These are phyloP conservation scores for Mycena indigotica DNA, from an alignment of 768 basidiomycete genomes.

Conservation along the genomic window DNA sequence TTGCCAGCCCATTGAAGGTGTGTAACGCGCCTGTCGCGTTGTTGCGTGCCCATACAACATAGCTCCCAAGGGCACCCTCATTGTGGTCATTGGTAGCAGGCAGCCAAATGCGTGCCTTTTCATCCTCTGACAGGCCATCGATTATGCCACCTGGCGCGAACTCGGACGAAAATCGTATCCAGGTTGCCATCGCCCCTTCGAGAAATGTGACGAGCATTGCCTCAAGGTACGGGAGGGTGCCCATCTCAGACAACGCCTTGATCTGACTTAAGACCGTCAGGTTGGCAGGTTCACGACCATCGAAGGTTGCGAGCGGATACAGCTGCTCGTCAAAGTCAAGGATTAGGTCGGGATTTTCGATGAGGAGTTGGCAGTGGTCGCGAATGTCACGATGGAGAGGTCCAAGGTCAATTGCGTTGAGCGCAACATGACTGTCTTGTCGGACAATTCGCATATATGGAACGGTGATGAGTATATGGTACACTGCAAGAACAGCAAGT, in stretches of 20 bases:
- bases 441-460: constrained; percentile 24
- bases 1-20: constrained; percentile 7
- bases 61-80: constrained; percentile 17
- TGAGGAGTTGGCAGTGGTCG: constrained; percentile 12
- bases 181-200: constrained; percentile 16
- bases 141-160: constrained; percentile 20
- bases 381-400: constrained; percentile 20
- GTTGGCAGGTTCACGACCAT: constrained; percentile 3
- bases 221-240: constrained; percentile 8
- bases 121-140: constrained; percentile 3
- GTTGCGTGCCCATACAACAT: neutral
- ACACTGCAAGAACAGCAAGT: constrained; percentile 22
- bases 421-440: neutral
- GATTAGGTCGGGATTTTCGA: constrained; percentile 19
- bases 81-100: constrained; percentile 19
- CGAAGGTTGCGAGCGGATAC: neutral
- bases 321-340: constrained; percentile 11
- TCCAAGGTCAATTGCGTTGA: constrained; percentile 21
- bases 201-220: constrained; percentile 16
- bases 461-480: constrained; percentile 17
- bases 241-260: neutral
- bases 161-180: constrained; percentile 17
- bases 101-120: constrained; percentile 8
- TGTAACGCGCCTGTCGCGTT: constrained; percentile 3
- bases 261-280: constrained; percentile 1